Conservation (phyloP, 148 eudicot genomes). For the Cornus florida region DNA sequence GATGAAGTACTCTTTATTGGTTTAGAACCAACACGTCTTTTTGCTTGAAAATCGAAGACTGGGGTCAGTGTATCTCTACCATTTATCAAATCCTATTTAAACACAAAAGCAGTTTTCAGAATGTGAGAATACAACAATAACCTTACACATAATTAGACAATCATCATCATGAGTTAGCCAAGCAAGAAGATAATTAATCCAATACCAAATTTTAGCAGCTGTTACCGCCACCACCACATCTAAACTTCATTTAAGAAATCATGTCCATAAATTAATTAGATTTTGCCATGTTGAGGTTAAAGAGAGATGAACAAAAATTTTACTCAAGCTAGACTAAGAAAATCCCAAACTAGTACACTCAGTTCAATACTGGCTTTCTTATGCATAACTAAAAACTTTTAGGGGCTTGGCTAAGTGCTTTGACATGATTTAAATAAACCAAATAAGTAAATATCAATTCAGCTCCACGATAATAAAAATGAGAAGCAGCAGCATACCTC, state of each 20-base stretch:
- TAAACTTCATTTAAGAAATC: not conserved
- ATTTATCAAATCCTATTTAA: constrained; percentile 75
- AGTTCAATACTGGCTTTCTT: not conserved
- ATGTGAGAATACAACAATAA: not conserved
- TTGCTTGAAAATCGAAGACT: constrained; percentile 86
- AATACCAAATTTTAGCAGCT: not conserved
- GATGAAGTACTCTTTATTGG: constrained; percentile 64
- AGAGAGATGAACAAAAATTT: no score
- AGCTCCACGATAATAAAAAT: not conserved
- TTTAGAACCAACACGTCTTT: constrained; percentile 64
- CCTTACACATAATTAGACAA: not conserved
- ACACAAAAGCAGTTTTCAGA: constrained; percentile 17
- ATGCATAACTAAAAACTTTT: not conserved
- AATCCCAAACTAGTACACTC: not conserved
- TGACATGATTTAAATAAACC: not conserved
- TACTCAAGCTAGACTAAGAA: not conserved
- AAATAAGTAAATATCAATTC: not conserved
- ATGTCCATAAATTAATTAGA: not conserved
- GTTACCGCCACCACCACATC: not conserved
- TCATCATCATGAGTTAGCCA: not conserved
- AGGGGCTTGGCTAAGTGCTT: not conserved
- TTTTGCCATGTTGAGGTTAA: not conserved
- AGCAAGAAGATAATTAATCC: not conserved
- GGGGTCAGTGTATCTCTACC: constrained; percentile 79
- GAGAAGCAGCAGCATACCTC: constrained; percentile 55